A percentile compares a stretch with the other conserved stretches of the same genome.
phyloP scores from a whole-genome alignment of 2,329 filamentous ascomycete species.

The Arthrobotrys iridis region DNA sequence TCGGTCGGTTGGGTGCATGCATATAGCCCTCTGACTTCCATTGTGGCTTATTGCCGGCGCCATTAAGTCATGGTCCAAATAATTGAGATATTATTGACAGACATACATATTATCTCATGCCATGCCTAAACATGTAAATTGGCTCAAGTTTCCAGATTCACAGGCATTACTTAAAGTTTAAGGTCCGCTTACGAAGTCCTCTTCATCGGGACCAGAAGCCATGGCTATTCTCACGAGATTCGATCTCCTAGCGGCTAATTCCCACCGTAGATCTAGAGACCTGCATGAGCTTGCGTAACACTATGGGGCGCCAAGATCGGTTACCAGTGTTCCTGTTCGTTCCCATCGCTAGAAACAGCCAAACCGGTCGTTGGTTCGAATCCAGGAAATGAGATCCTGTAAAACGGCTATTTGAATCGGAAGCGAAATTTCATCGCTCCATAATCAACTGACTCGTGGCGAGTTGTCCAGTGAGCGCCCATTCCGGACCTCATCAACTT shows the following conservation, averaged over 20 bases:
- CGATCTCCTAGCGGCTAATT: conserved; percentile 42
- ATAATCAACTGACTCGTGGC: conserved; percentile 45
- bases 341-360: conserved; percentile 51
- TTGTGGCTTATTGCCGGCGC: not conserved
- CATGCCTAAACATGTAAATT: conserved; percentile 4
- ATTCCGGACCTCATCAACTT: conserved; percentile 20
- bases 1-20: conserved; percentile 26
- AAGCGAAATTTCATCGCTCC: conserved; percentile 39
- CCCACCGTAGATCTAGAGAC: conserved; percentile 46
- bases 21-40: conserved; percentile 18
- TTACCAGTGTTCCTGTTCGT: conserved; percentile 32
- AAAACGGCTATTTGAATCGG: conserved; percentile 42
- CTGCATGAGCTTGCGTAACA: conserved; percentile 54
- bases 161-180: conserved; percentile 14
- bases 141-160: conserved; percentile 41
- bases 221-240: conserved; percentile 7
- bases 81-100: no score
- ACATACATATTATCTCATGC: not conserved
- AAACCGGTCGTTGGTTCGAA: conserved; percentile 29
- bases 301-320: conserved; percentile 53
- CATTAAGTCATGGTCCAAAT: not conserved
- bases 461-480: conserved; percentile 17
- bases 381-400: conserved; percentile 45
- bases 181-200: conserved; percentile 26
- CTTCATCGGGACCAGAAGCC: not conserved